A percentile compares a stretch with the other conserved stretches of the same genome.
Evolutionary conservation across 2,329 filamentous ascomycete species (phyloP).

Genomic region (Penicillium hesseltinei): DNA sequence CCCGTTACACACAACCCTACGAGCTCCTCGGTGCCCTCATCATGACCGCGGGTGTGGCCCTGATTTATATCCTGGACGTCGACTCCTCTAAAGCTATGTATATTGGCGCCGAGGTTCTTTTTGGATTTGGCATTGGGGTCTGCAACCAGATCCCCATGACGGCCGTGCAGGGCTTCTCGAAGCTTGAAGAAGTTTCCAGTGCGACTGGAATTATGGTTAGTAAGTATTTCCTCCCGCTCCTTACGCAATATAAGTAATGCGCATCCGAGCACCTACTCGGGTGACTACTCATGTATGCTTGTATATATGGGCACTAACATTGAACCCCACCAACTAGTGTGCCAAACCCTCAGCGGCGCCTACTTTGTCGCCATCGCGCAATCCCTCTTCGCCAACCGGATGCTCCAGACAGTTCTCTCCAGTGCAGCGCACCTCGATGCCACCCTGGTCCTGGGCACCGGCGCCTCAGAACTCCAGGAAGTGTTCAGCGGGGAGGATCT

Average conservation of each 20-base stretch:
- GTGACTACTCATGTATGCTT: background rate
- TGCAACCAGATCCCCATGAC: background rate
- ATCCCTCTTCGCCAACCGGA: background rate
- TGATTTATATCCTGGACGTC: background rate
- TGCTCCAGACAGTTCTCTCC: background rate
- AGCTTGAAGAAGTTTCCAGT: background rate
- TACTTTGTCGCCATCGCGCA: background rate
- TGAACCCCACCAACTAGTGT: background rate
- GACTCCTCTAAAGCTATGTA: background rate
- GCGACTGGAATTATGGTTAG: background rate
- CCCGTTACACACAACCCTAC: background rate
- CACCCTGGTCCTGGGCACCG: background rate
- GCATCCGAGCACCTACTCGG: background rate
- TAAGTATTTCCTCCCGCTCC: background rate
- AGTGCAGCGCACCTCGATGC: background rate
- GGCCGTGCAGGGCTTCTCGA: background rate
- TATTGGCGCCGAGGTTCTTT: background rate
- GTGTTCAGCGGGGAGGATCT: background rate
- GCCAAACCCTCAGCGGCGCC: background rate
- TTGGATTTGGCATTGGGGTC: background rate
- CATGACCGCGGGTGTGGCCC: background rate
- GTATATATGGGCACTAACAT: background rate
- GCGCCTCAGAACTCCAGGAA: background rate
- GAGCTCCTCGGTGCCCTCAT: background rate
- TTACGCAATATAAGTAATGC: background rate